Evolutionary conservation across 495 filamentous ascomycete species (phyloP).

Genomic region (Penicillium angulare): DNA sequence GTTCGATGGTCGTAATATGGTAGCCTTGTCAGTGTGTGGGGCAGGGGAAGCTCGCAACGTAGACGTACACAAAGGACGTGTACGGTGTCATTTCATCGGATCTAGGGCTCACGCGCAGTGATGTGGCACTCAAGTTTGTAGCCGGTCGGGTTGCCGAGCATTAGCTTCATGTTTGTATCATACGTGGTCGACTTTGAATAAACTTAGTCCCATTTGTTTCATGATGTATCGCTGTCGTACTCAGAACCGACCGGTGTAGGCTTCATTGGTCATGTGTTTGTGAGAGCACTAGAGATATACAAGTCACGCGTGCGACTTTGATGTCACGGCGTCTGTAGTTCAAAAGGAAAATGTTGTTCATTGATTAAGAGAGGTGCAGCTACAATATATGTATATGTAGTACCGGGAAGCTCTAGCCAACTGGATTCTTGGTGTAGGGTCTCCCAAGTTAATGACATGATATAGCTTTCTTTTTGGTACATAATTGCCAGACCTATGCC

Average conservation of each 20-base stretch:
- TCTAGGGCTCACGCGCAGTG: background rate
- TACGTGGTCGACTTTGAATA: background rate
- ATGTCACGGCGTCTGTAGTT: background rate
- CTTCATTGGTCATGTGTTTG: background rate
- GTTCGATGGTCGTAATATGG: background rate
- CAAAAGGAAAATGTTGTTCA: background rate
- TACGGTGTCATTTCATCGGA: background rate
- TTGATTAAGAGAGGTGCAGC: background rate
- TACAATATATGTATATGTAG: background rate
- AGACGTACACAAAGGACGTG: background rate
- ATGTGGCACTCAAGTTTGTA: background rate
- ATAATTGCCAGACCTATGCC: background rate
- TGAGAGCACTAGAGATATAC: background rate
- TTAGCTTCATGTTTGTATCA: background rate
- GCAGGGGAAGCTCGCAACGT: background rate
- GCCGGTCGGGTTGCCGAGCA: background rate
- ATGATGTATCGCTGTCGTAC: background rate
- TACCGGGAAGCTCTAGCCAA: background rate
- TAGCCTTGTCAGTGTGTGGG: background rate
- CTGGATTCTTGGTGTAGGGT: background rate
- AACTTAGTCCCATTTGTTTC: background rate
- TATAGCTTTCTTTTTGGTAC: background rate
- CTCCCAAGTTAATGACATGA: background rate
- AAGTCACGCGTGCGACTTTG: background rate
- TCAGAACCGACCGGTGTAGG: background rate